Percentiles rank a stretch among this genome's conserved stretches.
phyloP scores from a whole-genome alignment of 441 rosid species.

The Erysimum pusillum region DNA sequence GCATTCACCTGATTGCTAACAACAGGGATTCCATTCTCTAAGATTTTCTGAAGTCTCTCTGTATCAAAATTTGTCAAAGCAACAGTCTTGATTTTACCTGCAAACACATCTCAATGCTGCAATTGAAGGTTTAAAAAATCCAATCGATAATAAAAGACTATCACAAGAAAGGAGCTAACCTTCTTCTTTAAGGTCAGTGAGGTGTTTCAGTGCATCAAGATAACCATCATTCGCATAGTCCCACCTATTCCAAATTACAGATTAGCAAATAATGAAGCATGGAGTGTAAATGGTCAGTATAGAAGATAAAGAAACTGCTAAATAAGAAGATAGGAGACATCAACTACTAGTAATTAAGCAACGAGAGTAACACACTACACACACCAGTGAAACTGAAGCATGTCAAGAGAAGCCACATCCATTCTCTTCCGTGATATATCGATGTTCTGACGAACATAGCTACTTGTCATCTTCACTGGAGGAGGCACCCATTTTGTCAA shows the following conservation, averaged over 20 bases:
- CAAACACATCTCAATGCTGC: constrained; percentile 36
- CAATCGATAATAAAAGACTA: constrained; percentile 12
- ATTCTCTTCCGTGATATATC: constrained; percentile 86
- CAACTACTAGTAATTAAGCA: neutral
- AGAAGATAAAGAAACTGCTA: no score
- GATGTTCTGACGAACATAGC: constrained; percentile 72
- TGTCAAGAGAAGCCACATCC: constrained; percentile 92
- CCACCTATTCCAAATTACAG: constrained; percentile 66
- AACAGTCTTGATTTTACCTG: constrained; percentile 76
- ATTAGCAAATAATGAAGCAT: constrained; percentile 1
- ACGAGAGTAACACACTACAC: constrained; percentile 24
- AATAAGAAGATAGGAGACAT: no score
- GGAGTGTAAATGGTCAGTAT: no score
- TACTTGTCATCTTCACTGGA: constrained; percentile 90
- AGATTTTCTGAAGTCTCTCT: constrained; percentile 76
- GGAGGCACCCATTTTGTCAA: constrained; percentile 99
- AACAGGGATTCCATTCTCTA: constrained; percentile 88
- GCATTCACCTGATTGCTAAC: constrained; percentile 90
- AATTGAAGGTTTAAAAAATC: constrained; percentile 27
- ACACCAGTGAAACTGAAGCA: constrained; percentile 99
- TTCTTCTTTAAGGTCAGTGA: constrained; percentile 82
- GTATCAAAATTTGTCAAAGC: constrained; percentile 96
- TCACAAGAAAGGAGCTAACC: constrained; percentile 21
- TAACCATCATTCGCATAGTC: constrained; percentile 92
- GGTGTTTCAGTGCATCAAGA: constrained; percentile 90